Evolutionary conservation across 352 stramenopile genomes (phyloP), one percentile per base, ranked within the genome.

Genomic region (Globisporangium paroecandrum): DNA sequence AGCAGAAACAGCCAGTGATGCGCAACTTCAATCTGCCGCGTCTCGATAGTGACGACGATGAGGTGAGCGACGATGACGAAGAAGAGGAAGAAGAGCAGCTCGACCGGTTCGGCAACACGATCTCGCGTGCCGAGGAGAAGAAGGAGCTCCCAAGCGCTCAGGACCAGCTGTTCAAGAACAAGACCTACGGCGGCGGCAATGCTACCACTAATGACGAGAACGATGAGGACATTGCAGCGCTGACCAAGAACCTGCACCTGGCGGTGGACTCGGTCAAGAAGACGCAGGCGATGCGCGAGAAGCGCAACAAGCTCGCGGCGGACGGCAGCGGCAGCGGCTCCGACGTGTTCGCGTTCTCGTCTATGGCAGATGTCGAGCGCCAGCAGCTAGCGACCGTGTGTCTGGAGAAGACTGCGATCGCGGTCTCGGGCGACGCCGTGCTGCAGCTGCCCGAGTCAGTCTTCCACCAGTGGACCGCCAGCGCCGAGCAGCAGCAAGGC

Each of bases 341-440:
- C 18, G 69, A 79, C 49, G 64, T 67, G 25, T 90, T 87, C 58
- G 73, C 82, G 2, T 82, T 81, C 58, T 75, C 81, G 12, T 90
- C 84, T 15, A 94, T 94, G 86, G 79, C 85, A 51, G 83, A 91
- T 58, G 78, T 91, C 38, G 69, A 81, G 38, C 72, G 71, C 2
- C 81, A 89, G 65, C 70, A 90, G 61, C 64, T 90, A 36, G 79
- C 81, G 32, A 87, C 79, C 25, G 84, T 87, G n/a, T 85, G 76
- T 57, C 77, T 91, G 22, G 84, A 94, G 66, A 77, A 75, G 32
- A 91, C 84, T 27, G 79, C 85, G 1, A 74, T 92, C 54, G 84
- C 86, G 27, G 83, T 89, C 29, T 90, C 86, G 3, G 86, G 86
- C 0, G 84, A 93, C 49, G 86, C 86, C 1, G 78, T 90, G 61